These are phyloP conservation scores for Pluteus cervinus DNA, from an alignment of 768 basidiomycete species.

Conservation along the genomic window DNA sequence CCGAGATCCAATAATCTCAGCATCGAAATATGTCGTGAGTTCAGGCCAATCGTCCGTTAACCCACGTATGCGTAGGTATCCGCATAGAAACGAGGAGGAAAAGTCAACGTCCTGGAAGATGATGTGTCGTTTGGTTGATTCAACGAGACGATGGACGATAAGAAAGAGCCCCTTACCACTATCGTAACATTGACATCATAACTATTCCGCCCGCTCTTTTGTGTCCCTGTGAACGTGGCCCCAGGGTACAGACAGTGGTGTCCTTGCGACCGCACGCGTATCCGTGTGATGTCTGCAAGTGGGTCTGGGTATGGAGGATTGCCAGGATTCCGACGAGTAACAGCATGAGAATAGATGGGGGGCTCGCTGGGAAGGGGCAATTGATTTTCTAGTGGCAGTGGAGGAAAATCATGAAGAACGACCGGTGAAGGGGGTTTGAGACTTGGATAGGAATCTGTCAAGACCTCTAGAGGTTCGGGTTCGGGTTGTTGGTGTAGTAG, in stretches of 20 bases:
- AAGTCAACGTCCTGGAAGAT: slow-evolving; percentile 79
- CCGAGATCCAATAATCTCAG: slow-evolving; percentile 88
- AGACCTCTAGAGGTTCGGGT: too few relatives aligned
- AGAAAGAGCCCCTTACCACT: slow-evolving; percentile 54
- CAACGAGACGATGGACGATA: slow-evolving; percentile 6
- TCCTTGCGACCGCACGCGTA: slow-evolving; percentile 65
- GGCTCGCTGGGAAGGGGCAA: too few relatives aligned
- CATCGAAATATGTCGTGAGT: slow-evolving; percentile 94
- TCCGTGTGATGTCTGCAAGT: slow-evolving; percentile 66
- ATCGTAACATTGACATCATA: slow-evolving; percentile 94
- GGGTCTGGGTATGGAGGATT: slow-evolving; percentile 37
- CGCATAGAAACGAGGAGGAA: slow-evolving; percentile 76
- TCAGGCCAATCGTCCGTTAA: slow-evolving; percentile 94
- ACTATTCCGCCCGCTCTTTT: slow-evolving; percentile 89
- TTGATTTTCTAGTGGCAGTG: too few relatives aligned
- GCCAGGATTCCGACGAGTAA: slow-evolving; percentile 13
- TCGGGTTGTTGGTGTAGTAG: too few relatives aligned
- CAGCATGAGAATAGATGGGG: too few relatives aligned
- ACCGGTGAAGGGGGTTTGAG: too few relatives aligned
- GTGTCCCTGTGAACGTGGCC: slow-evolving; percentile 82
- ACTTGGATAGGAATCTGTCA: too few relatives aligned
- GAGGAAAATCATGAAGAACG: too few relatives aligned
- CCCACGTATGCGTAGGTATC: slow-evolving; percentile 89
- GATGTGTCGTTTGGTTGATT: slow-evolving; percentile 7
- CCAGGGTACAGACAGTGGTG: slow-evolving; percentile 86